Base-by-base conservation (phyloP, 305 asterid genomes). In the Fraxinus floribunda region DNA sequence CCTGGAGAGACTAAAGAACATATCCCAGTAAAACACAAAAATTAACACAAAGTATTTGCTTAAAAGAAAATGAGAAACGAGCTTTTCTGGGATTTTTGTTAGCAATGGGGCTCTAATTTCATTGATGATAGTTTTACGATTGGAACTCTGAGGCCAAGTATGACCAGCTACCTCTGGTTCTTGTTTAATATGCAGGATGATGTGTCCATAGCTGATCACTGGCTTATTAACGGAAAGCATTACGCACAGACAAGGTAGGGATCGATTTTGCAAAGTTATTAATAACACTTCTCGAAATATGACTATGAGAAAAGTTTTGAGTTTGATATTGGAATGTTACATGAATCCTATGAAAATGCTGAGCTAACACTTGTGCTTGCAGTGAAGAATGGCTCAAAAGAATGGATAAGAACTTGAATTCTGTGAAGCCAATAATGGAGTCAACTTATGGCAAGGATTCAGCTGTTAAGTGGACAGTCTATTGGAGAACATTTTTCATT, bases 311-410 rank as follows among this genome's bases (percentile, higher is more conserved):
- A 8, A n/a, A 36, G 20, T n/a, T 36, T 36, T 32, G 16, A 8
- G 55, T 36, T 38, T 41, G 52, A 18, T n/a, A 64, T 32, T 64
- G 26, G 57, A 22, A 76, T 71, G 35, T 46, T 26, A 22, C 24
- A 60, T 0, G 8, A 13, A n/a, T 32, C 16, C 30, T 13, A 32
- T 10, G 46, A 68, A 9, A 80, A 66, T 70, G 46, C 44, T 81
- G 80, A 83, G 73, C 77, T 22, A 60, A 44, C 8, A 36, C 44
- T 26, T 73, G 76, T 64, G 18, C 34, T 80, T 87, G 87, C 95
- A 95, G 98, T 46, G 98, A 95, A 85, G 98, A 95, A 83, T 93
- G 98, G 98, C 95, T 93, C 26, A 95, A 92, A 86, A 89, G 91
- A 86, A 92, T 92, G 98, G 98, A 91, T 87, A 76, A 82, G 64